phyloP scores from a whole-genome alignment of 2,329 filamentous ascomycete genomes.

The Colletotrichum endophyticum region DNA sequence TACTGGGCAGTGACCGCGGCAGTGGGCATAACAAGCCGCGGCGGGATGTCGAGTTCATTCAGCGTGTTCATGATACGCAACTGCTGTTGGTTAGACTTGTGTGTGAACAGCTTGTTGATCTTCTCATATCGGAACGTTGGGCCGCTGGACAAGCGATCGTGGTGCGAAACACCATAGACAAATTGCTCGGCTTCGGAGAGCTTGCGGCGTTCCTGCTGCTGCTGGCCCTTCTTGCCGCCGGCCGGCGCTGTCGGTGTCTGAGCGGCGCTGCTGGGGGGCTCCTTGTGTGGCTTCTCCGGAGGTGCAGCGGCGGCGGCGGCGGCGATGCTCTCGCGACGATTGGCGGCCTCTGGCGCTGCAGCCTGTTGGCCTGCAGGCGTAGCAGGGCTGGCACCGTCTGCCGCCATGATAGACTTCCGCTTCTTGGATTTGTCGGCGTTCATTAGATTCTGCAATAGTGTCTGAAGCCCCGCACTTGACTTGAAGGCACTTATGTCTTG shows the following conservation, averaged over 20 bases:
- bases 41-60: constrained; percentile 72
- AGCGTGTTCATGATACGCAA: constrained; percentile 76
- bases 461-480: constrained; percentile 78
- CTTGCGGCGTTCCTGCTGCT: constrained; percentile 64
- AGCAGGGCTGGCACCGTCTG: constrained; percentile 57
- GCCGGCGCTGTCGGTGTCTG: constrained; percentile 39
- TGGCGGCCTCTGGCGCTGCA: constrained; percentile 33
- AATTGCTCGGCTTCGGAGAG: constrained; percentile 78
- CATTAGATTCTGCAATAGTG: constrained; percentile 82
- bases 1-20: constrained; percentile 73
- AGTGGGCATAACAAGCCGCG: constrained; percentile 76
- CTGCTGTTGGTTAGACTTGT: constrained; percentile 78
- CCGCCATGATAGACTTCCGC: constrained; percentile 72
- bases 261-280: constrained; percentile 48
- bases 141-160: constrained; percentile 84
- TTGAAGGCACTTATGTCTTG: constrained; percentile 80
- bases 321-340: constrained; percentile 59
- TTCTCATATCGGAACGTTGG: constrained; percentile 89
- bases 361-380: constrained; percentile 34
- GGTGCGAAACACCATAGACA: constrained; percentile 82
- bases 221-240: constrained; percentile 57
- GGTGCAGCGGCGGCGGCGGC: constrained; percentile 36
- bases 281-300: constrained; percentile 35
- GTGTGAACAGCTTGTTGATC: constrained; percentile 78
- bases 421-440: constrained; percentile 89